phyloP scores from a whole-genome alignment of 176 grass and related monocot genomes.

The Rhipidocladum racemiflorum region DNA sequence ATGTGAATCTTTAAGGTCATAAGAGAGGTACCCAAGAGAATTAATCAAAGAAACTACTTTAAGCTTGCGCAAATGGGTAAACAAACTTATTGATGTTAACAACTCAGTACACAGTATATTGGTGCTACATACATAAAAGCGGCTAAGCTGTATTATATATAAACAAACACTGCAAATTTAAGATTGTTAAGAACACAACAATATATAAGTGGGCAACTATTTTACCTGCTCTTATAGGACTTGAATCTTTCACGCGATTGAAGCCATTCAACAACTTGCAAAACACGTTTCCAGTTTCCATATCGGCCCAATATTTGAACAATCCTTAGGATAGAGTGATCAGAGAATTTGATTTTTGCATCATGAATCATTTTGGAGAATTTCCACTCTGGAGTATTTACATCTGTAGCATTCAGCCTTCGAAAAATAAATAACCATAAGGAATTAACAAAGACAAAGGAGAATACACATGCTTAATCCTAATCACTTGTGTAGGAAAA shows the following conservation, averaged over 20 bases:
- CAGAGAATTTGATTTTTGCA: constrained; percentile 83
- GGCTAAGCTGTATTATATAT: constrained; percentile 1
- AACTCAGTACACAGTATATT: neutral
- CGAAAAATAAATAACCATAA: constrained; percentile 45
- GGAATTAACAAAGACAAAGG: constrained; percentile 17
- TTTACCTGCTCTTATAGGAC: constrained; percentile 78
- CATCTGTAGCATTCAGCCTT: constrained; percentile 92
- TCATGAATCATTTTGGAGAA: constrained; percentile 90
- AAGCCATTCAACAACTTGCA: constrained; percentile 97
- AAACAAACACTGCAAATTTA: constrained; percentile 18
- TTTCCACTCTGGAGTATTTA: constrained; percentile 88
- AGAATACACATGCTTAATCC: neutral
- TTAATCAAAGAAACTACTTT: constrained; percentile 21
- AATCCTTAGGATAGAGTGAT: constrained; percentile 78
- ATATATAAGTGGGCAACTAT: neutral
- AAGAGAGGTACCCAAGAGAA: neutral
- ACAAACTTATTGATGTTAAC: neutral
- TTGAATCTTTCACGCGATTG: constrained; percentile 88
- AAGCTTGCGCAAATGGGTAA: constrained; percentile 10
- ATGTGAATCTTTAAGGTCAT: neutral
- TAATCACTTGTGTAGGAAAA: neutral
- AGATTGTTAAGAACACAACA: constrained; percentile 11
- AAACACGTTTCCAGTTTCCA: constrained; percentile 83
- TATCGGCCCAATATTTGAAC: constrained; percentile 80
- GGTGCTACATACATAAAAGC: neutral